Base-by-base conservation (phyloP, 768 basidiomycete genomes). In the Tylopilus vinaceipallidus region DNA sequence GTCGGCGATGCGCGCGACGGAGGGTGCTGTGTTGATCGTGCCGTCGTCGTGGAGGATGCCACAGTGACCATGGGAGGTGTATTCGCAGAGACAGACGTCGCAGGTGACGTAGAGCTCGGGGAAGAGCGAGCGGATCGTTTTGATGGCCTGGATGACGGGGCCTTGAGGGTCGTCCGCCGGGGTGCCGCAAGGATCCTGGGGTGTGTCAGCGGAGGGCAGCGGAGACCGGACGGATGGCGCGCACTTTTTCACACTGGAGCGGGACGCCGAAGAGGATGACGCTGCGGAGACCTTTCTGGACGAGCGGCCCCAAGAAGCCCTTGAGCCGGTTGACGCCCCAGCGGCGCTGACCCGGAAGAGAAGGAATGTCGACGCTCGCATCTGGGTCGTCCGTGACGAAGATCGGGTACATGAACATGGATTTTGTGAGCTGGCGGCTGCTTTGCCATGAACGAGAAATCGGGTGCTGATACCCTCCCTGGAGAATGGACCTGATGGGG, bases 1-100 rank as follows among this genome's bases (percentile, higher is more conserved):
- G 62, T 97, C 75, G 0, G 91, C 92, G 53, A 99, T 87, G 53
- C 97, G 86, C n/a, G 75, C 74, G 12, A 91, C 90, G 19, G 91
- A 95, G 16, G 84, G 84, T 10, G 71, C 74, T 30, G 83, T 83
- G 68, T 90, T 75, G 68, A 98, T 90, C 3, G 84, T 84, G 12
- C 86, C 85, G 57, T 93, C 89, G 2, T 62, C 37, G 57, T 89
- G 68, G 33, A 95, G 77, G 38, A 88, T 63, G 22, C 97, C 97
- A 61, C 97, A 99, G 70, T 99, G 97, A 0, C 97, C 97, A 59
- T 98, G 95, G 42, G 91, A 90, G 9, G 97, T 98, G 76, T 99
- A 98, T 72, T 98, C 95, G 76, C 97, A 99, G n/a, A 99, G 83
- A 66, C 97, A 99, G 17, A 98, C 97, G 61, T 99, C 97, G 62